A percentile compares a stretch with the other conserved stretches of the same genome.
These are phyloP conservation scores for Zanthoxylum bungeanum DNA, from an alignment of 345 rosid genomes.

Conservation along the genomic window DNA sequence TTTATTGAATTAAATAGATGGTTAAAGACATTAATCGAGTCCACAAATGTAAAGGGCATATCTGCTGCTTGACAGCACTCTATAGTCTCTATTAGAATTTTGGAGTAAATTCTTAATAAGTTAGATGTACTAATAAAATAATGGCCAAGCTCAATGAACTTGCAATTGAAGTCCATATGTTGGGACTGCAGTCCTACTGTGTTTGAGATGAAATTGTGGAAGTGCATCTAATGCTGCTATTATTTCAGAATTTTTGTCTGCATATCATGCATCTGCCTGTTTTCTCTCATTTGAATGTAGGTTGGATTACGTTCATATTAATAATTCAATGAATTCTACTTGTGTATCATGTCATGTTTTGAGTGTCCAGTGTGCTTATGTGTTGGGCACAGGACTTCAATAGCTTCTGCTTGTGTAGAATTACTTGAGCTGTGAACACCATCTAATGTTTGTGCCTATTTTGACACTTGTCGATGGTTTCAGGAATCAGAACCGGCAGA, in stretches of 20 bases:
- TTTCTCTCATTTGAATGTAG: not conserved
- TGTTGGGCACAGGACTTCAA: not conserved
- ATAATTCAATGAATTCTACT: not conserved
- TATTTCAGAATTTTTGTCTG: not conserved
- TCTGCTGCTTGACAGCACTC: not conserved
- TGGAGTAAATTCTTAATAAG: not conserved
- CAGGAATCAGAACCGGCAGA: constrained; percentile 24
- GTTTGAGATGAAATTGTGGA: not conserved
- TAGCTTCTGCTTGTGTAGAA: not conserved
- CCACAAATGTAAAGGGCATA: not conserved
- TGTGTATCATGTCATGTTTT: not conserved
- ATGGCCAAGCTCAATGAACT: not conserved
- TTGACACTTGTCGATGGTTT: not conserved
- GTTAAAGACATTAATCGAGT: not conserved
- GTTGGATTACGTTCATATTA: not conserved
- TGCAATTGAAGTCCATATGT: not conserved
- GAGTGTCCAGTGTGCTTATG: not conserved
- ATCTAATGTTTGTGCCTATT: not conserved
- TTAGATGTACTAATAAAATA: not conserved
- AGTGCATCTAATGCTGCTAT: not conserved
- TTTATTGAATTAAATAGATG: not conserved
- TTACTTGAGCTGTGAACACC: not conserved
- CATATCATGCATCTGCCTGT: not conserved
- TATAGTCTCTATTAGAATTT: not conserved
- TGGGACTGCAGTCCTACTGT: not conserved